Base-by-base conservation (phyloP, 2,329 filamentous ascomycete genomes). In the Aspergillus sp. region DNA sequence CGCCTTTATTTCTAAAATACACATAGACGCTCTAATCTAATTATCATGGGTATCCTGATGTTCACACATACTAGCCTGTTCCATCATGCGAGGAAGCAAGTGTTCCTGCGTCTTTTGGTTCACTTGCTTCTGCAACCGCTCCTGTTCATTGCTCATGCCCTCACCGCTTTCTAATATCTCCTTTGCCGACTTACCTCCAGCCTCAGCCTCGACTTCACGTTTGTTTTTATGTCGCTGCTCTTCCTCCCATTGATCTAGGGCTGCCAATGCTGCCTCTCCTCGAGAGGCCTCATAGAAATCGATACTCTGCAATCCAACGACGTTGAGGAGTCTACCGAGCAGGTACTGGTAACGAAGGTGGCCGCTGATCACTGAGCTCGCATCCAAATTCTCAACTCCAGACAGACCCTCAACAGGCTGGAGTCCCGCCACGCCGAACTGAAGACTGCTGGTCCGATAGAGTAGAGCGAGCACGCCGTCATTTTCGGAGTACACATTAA, bases 381-480 rank as follows among this genome's bases (percentile, higher is more conserved):
- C 79, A 53, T 87, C 75, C 46, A 86, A 71, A 56, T 86, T 89
- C 63, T 89, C 85, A 5, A 76, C 63, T 0, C 68, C 68, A 0
- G 63, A 55, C 2, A 74, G 62, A 12, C 62, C 79, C 49, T 82
- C 69, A 20, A 94, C 80, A 27, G 82, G 76, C 63, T 95, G 86
- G 1, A 97, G 72, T 0, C 90, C 91, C 0, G 90, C 90, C 38
- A 95, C 81, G 3, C 90, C 90, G 37, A 87, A 78, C 54, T 93
- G 85, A 23, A 95, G 79, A 49, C 84, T 90, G 37, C 86, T 89
- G 2, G 88, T 85, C 41, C 90, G 83, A 65, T 96, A 95, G 15
- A 95, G 74, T 63, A 95, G 91, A 1, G 83, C 90, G 1, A 96
- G 81, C 27, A 96, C 83, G 60, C 88, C 87, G 67, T 96, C 90